Evolutionary conservation across 176 grass and related monocot species (phyloP).

Genomic region (Oryza glaberrima): DNA sequence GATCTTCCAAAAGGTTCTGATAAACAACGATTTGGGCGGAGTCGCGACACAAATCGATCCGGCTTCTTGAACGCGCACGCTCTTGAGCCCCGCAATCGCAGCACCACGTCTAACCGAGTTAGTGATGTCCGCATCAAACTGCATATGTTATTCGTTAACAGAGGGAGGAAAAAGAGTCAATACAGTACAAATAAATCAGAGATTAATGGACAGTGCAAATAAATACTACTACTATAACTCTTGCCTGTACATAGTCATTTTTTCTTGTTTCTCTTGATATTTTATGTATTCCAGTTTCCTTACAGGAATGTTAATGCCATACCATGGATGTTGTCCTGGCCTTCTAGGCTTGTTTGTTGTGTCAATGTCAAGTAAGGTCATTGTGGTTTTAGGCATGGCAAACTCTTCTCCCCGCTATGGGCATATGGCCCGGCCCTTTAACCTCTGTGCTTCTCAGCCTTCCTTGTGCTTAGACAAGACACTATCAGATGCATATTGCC

Average conservation of each 20-base stretch:
- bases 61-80: no score
- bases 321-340: background rate
- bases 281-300: background rate
- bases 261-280: background rate
- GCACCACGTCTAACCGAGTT: no score
- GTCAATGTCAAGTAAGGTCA: background rate
- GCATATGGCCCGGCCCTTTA: background rate
- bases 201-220: background rate
- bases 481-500: constrained; percentile 6
- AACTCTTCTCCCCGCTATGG: background rate
- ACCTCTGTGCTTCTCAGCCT: background rate
- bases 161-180: background rate
- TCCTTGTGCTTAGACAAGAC: constrained; percentile 3
- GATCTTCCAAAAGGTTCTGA: no score
- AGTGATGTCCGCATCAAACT: background rate
- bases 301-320: background rate
- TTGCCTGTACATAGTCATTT: background rate
- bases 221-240: background rate
- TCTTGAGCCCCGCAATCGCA: no score
- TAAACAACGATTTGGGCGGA: no score
- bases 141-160: background rate
- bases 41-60: no score
- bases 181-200: background rate
- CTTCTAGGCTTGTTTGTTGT: background rate
- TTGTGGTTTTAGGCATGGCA: background rate